Conservation (phyloP, 1,284 basidiomycete species). For the Mycosarcoma mackinlayi region DNA sequence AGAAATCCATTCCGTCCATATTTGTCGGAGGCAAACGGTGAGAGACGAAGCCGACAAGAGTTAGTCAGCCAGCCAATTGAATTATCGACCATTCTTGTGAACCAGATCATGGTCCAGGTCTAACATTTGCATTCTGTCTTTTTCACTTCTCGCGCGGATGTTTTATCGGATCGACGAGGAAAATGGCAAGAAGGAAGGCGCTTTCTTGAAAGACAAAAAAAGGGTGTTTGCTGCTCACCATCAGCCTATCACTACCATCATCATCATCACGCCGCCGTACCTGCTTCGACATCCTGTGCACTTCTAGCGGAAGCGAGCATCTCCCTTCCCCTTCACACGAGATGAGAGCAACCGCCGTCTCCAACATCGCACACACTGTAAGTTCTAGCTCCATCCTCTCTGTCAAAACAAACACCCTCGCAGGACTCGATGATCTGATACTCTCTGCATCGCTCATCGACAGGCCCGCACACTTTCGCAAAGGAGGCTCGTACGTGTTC, state of each 20-base stretch:
- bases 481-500: conserved; percentile 48
- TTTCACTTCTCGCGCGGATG: background rate
- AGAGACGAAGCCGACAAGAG: no score
- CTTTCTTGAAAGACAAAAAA: no score
- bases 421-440: no score
- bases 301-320: background rate
- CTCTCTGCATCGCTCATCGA: no score
- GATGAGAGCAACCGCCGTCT: conserved; percentile 43
- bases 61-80: conserved; percentile 6
- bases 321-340: conserved; percentile 15
- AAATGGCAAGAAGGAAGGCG: no score
- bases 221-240: no score
- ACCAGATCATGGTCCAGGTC: no score
- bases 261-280: background rate
- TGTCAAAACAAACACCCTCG: no score
- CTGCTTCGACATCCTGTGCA: background rate
- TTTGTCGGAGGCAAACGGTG: conserved; percentile 1
- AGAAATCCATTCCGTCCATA: no score
- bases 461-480: conserved; percentile 45
- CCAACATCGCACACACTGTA: conserved; percentile 41
- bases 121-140: background rate
- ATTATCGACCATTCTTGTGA: no score
- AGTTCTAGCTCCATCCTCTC: conserved; percentile 1
- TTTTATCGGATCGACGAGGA: background rate
- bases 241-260: conserved; percentile 1